Evolutionary conservation across 2,329 filamentous ascomycete species (phyloP).

Genomic region (Ophiosphaerella korrae): DNA sequence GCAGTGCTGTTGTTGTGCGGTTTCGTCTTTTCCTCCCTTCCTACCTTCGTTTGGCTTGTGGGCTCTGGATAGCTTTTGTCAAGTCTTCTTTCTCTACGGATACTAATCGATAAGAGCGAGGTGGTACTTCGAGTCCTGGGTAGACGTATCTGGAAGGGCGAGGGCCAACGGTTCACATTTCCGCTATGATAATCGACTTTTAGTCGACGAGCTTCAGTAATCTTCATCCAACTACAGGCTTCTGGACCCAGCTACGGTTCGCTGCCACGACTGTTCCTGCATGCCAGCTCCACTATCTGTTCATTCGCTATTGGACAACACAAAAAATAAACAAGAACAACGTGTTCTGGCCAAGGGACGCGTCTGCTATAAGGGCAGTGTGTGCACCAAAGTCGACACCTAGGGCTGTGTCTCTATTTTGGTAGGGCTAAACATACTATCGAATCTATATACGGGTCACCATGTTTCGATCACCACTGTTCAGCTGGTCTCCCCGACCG

Average conservation of each 20-base stretch:
- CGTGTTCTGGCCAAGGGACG: conserved; percentile 26
- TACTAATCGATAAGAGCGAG: conserved; percentile 4
- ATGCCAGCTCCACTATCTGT: conserved; percentile 24
- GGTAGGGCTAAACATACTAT: conserved; percentile 11
- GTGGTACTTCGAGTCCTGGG: conserved; percentile 17
- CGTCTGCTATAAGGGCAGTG: conserved; percentile 36
- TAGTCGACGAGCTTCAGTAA: conserved; percentile 44
- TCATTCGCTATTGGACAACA: conserved; percentile 30
- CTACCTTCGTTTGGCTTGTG: conserved; percentile 39
- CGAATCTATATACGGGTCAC: conserved; percentile 15
- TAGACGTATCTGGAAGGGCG: conserved; percentile 10
- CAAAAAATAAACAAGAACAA: conserved; percentile 23
- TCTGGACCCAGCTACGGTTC: conserved; percentile 17
- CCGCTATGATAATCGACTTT: conserved; percentile 33
- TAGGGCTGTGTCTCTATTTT: conserved; percentile 11
- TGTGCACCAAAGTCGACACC: conserved; percentile 20
- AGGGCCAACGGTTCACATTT: conserved; percentile 29
- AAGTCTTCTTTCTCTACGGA: conserved; percentile 4
- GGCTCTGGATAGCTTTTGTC: conserved; percentile 27
- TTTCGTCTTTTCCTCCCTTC: conserved; percentile 41
- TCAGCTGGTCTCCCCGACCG: conserved; percentile 40
- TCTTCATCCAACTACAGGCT: conserved; percentile 21
- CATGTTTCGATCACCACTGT: conserved; percentile 43
- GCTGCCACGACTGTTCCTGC: conserved; percentile 29
- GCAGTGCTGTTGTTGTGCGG: conserved; percentile 42